Evolutionary conservation across 1,139 yeast genomes (phyloP), one percentile per base, ranked within the genome.

Genomic region (Geotrichum klebahnii): DNA sequence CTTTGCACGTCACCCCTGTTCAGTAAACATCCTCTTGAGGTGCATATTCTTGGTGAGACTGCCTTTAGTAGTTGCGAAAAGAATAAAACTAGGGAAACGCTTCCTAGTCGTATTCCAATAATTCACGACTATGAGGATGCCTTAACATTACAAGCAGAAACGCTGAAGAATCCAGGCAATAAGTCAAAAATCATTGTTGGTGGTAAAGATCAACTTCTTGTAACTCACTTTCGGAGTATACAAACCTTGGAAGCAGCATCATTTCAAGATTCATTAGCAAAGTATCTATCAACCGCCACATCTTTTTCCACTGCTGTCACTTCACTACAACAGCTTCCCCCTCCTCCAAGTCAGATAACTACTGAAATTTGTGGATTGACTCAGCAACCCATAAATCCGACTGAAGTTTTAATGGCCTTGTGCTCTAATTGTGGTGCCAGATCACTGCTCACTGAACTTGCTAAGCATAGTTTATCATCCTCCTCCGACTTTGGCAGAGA

Each of bases 21-120:
- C 33, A 19, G 42, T 16, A 29, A 32, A 8, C 38, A 41, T 26
- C 51, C 51, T 1, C 24, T 47, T 3, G 44, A 47, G 17, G 26
- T 47, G 32, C 40, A 47, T 14, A 10, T 42, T 23, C 31, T 47
- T 16, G 43, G 40, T 24, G 38, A 43, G 19, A 26, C 33, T 19
- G 46, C 40, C 10, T 24, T 34, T n/a, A 22, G 32, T 6, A 32
- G 24, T 12, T n/a, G 14, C 19, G 26, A 14, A 1, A 42, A 42
- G 37, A 16, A 32, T 9, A 38, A 38, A 10, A 22, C 28, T 8
- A 6, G 6, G 9, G 20, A 14, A 10, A 26, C 16, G 33, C 42
- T 38, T 10, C 42, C 42, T 6, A 19, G 36, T 6, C 19, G 26
- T 16, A 40, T 43, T 2, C 8, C 29, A 12, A 26, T 43, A 14